phyloP scores from a whole-genome alignment of 768 basidiomycete species.

The Pulveroboletus sp. region DNA sequence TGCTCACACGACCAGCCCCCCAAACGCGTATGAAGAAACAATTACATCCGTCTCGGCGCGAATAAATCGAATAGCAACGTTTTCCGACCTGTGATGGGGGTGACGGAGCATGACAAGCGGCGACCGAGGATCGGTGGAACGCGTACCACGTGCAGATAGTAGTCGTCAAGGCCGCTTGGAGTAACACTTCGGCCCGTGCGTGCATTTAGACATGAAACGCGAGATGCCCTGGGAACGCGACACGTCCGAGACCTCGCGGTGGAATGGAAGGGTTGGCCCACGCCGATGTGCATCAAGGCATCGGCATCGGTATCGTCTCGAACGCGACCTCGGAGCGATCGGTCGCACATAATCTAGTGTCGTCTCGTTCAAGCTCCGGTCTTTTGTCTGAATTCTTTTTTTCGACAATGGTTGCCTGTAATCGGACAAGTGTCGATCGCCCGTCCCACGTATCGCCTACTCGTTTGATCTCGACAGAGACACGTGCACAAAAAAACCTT shows the following conservation, averaged over 20 bases:
- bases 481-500: not conserved
- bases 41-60: not conserved
- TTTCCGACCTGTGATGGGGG: not conserved
- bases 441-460: not conserved
- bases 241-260: not conserved
- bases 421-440: not conserved
- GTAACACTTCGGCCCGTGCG: not conserved
- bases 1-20: not conserved
- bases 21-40: conserved; percentile 6
- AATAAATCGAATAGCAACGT: too few species aligned
- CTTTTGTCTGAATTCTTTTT: not conserved
- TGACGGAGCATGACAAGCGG: not conserved
- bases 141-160: not conserved
- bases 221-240: not conserved
- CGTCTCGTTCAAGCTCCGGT: conserved; percentile 14
- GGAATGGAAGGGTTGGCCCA: too few species aligned
- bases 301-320: too few species aligned
- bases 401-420: not conserved
- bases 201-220: conserved; percentile 1
- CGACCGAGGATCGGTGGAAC: not conserved
- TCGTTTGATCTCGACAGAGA: conserved; percentile 3
- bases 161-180: not conserved
- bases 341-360: not conserved
- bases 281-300: too few species aligned
- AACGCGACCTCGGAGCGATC: not conserved